Percentiles rank a stretch among this genome's conserved stretches.
These are phyloP conservation scores for Septoria petroselini DNA, from an alignment of 2,329 filamentous ascomycete genomes.

Conservation along the genomic window DNA sequence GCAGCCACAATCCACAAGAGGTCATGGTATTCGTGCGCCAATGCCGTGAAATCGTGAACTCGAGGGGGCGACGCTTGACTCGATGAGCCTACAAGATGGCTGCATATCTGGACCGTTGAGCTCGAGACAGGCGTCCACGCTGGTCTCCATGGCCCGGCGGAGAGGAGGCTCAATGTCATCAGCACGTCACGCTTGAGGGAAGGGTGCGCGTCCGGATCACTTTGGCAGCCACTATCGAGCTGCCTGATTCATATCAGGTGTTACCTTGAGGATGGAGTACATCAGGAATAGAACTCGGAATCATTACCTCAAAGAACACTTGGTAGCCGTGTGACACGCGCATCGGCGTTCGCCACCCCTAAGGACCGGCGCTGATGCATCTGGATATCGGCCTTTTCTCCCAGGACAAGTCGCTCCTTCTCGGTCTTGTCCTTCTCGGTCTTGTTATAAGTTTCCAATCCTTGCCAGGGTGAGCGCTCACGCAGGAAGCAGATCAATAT, in stretches of 20 bases:
- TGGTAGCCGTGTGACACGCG: conserved; percentile 1
- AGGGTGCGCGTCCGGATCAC: conserved; percentile 1
- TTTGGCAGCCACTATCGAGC: conserved; percentile 1
- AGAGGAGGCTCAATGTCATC: not conserved
- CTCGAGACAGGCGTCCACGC: not conserved
- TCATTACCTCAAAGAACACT: conserved; percentile 2
- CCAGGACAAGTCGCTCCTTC: conserved; percentile 1
- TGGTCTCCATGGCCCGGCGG: conserved; percentile 1
- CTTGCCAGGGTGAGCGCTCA: conserved; percentile 1
- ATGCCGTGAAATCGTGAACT: not conserved
- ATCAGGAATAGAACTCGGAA: not conserved
- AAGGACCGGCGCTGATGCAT: not conserved
- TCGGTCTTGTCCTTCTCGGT: conserved; percentile 1
- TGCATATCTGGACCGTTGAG: conserved; percentile 4
- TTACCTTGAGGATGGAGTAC: conserved; percentile 2
- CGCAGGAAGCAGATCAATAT: conserved; percentile 2
- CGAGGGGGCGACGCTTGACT: conserved; percentile 1
- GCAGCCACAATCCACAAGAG: conserved; percentile 1
- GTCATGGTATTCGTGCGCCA: conserved; percentile 1
- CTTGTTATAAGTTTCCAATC: conserved; percentile 1
- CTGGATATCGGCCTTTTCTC: conserved; percentile 2
- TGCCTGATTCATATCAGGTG: not conserved
- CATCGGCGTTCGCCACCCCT: not conserved
- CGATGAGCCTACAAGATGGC: conserved; percentile 1
- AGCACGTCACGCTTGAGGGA: not conserved